Percentiles rank a stretch among this genome's conserved stretches.
These are phyloP conservation scores for Hypoxylon fuscum DNA, from an alignment of 495 filamentous ascomycete species.

Conservation along the genomic window DNA sequence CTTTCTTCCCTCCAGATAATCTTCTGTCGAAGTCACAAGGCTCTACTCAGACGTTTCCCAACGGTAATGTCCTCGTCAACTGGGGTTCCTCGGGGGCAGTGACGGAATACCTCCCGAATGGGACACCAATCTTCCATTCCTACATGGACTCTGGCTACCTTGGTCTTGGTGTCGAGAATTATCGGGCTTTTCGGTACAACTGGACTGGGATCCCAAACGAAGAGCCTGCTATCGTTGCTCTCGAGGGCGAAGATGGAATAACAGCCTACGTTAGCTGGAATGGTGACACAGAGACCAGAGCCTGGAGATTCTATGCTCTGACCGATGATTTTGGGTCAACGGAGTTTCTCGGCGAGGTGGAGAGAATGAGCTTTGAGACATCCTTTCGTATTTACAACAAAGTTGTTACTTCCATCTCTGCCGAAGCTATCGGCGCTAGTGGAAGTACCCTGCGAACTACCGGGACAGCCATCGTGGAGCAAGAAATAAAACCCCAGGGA, in stretches of 20 bases:
- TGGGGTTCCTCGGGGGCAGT: conserved; percentile 68
- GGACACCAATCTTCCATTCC: conserved; percentile 59
- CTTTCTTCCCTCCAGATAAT: conserved; percentile 50
- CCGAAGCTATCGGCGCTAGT: conserved; percentile 42
- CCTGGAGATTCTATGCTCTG: conserved; percentile 46
- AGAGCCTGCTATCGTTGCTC: conserved; percentile 45
- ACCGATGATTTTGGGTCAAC: conserved; percentile 37
- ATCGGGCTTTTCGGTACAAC: conserved; percentile 49
- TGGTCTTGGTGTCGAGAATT: conserved; percentile 45
- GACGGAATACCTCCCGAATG: conserved; percentile 66
- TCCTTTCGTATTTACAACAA: conserved; percentile 27
- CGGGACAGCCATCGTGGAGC: conserved; percentile 34
- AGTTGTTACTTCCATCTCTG: conserved; percentile 31
- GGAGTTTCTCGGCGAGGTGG: conserved; percentile 40
- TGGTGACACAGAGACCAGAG: conserved; percentile 48
- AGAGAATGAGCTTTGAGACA: conserved; percentile 48
- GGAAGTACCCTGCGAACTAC: conserved; percentile 41
- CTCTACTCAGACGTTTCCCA: conserved; percentile 65
- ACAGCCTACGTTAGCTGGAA: conserved; percentile 52
- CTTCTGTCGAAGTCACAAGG: conserved; percentile 68
- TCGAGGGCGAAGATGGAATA: conserved; percentile 34
- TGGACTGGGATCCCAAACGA: conserved; percentile 50
- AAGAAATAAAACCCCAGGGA: conserved; percentile 32
- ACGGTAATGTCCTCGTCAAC: conserved; percentile 65
- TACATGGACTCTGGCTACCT: conserved; percentile 47